phyloP scores from a whole-genome alignment of 331 rosid genomes.

The Quercus phellos region DNA sequence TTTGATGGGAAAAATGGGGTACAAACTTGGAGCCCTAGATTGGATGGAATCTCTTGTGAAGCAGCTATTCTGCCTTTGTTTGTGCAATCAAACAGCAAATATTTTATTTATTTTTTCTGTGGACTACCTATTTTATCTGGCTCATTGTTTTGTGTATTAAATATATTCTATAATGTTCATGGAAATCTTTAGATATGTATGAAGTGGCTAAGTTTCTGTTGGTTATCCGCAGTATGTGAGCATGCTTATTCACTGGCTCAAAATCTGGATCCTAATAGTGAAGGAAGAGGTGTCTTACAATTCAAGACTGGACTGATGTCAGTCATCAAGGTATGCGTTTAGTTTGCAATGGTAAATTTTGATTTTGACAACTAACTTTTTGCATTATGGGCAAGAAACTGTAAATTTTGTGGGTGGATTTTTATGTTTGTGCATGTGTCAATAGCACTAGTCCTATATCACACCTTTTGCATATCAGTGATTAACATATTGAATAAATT shows the following conservation, averaged over 20 bases:
- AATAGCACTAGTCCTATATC: not conserved
- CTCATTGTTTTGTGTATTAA: not conserved
- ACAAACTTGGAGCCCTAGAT: too few species aligned
- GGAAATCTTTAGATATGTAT: not conserved
- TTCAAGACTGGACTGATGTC: conserved; percentile 97
- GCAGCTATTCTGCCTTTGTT: too few species aligned
- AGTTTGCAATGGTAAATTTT: not conserved
- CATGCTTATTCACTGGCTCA: conserved; percentile 93
- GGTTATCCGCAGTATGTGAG: conserved; percentile 69
- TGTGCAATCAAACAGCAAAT: too few species aligned
- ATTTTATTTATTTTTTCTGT: too few species aligned
- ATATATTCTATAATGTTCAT: not conserved
- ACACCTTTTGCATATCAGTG: not conserved
- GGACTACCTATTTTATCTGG: not conserved
- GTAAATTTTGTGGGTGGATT: not conserved
- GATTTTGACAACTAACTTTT: not conserved
- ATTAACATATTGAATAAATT: not conserved
- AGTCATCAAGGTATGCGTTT: conserved; percentile 71
- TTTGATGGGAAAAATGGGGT: too few species aligned
- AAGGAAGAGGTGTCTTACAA: conserved; percentile 96
- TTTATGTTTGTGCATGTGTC: not conserved
- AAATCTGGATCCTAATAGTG: conserved; percentile 93
- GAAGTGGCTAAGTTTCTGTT: not conserved
- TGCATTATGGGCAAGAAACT: not conserved
- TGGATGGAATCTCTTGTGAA: too few species aligned